Evolutionary conservation across 106 monocot genomes (phyloP).

Genomic region (Dendrobium huoshanense): DNA sequence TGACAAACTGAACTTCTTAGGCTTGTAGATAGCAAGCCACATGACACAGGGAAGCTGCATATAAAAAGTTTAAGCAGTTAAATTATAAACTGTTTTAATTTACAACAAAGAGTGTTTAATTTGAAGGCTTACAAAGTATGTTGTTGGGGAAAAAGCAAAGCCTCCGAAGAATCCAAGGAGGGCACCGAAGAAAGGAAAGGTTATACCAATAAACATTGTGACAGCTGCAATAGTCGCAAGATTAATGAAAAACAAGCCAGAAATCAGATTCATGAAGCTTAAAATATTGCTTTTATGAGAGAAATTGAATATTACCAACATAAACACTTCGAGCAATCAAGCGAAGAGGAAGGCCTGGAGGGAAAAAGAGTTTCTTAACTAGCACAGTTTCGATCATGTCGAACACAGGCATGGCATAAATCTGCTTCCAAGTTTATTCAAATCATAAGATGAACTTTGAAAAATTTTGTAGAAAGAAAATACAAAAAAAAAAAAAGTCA

Average conservation of each 20-base stretch:
- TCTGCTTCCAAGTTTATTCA: slow-evolving; percentile 3
- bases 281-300: background rate
- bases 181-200: slow-evolving; percentile 50
- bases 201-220: slow-evolving; percentile 47
- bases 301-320: slow-evolving; percentile 17
- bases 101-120: background rate
- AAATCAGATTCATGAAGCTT: background rate
- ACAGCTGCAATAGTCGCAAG: slow-evolving; percentile 20
- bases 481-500: background rate
- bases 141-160: slow-evolving; percentile 55
- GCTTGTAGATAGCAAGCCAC: slow-evolving; percentile 66
- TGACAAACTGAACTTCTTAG: slow-evolving; percentile 51
- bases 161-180: slow-evolving; percentile 65
- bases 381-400: slow-evolving; percentile 41
- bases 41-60: slow-evolving; percentile 65
- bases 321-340: slow-evolving; percentile 24
- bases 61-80: background rate
- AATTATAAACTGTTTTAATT: background rate
- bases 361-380: slow-evolving; percentile 25
- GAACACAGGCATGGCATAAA: slow-evolving; percentile 41
- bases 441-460: no score
- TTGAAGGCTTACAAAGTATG: slow-evolving; percentile 42
- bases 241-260: background rate
- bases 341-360: slow-evolving; percentile 26
- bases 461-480: no score